Evolutionary conservation across 768 basidiomycete species (phyloP), one percentile per base, ranked within the genome.

Genomic region (Xerocomellus intermedius): DNA sequence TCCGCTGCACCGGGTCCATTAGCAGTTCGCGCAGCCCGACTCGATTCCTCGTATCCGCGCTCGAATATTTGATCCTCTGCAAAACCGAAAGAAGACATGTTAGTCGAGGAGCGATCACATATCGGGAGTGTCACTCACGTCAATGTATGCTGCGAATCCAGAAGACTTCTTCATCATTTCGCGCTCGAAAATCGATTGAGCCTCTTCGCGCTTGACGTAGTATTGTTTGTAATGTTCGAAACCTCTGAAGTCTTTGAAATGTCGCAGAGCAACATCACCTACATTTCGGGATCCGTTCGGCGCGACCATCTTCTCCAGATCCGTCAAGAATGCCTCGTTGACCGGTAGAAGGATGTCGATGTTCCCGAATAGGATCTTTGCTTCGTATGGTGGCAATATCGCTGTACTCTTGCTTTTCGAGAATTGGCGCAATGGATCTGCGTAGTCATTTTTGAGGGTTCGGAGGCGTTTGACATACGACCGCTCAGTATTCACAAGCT

Each of bases 1-100:
- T 93, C 33, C 95, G 85, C 66, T 98, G 95, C 6, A 97, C 92
- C 16, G 95, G 95, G 61, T 98, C 95, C 86, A 96, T 96, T 21
- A 98, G 79, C 46, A 97, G 82, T 68, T 96, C 94, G 26, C 94
- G 82, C 51, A 98, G 77, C 42, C 91, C 94, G 52, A 96, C 82
- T 38, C 93, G 89, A 67, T 91, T 94, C 63, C 80, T 80, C 30
- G 79, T 70, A 60, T 91, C 91, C 21, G 83, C 75, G 16, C 82
- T 82, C 58, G 87, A 84, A 67, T 95, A 96, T 77, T 96, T 94
- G 70, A 92, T 86, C 54, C 86, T 86, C 91, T 94, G 62, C 17
- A 47, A 61, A 54, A 38, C 19, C n/a, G 2, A 45, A 37, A 33
- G 13, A 13, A 26, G 16, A 8, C 21, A 38, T 4, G 38, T 64